Conservation (phyloP, 805 yeast genomes). For the Saccharomycopsis lassenensis region DNA sequence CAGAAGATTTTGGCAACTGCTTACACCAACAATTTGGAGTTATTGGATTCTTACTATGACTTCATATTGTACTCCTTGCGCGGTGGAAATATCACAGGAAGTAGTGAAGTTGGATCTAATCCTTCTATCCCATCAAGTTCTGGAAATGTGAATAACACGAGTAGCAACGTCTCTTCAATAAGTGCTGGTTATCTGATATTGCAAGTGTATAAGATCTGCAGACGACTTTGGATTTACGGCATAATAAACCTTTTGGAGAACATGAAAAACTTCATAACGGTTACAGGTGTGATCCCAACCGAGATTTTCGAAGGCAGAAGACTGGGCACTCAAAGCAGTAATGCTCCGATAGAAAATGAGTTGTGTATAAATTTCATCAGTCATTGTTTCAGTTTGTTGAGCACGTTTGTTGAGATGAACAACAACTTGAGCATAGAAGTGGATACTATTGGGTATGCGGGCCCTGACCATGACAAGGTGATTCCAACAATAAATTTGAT, state of each 20-base stretch:
- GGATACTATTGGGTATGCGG: conserved; percentile 30
- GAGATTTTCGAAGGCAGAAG: conserved; percentile 15
- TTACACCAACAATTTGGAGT: conserved; percentile 15
- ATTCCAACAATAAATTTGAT: conserved; percentile 48
- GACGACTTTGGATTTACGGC: conserved; percentile 81
- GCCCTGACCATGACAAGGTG: conserved; percentile 3
- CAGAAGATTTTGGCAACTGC: conserved; percentile 16
- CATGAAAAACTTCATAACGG: conserved; percentile 16
- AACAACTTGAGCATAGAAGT: conserved; percentile 41
- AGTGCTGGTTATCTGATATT: conserved; percentile 61
- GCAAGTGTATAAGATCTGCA: conserved; percentile 63
- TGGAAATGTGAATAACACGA: conserved; percentile 21
- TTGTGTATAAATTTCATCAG: conserved; percentile 16
- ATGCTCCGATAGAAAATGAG: conserved; percentile 24
- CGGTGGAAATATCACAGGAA: conserved; percentile 15
- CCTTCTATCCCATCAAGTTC: conserved; percentile 16
- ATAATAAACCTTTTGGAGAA: conserved; percentile 49
- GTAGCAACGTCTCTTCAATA: conserved; percentile 18
- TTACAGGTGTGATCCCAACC: conserved; percentile 13
- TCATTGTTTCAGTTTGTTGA: conserved; percentile 15
- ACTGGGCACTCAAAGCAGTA: conserved; percentile 15
- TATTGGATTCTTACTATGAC: conserved; percentile 18
- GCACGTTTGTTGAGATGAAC: conserved; percentile 42
- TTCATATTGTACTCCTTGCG: conserved; percentile 16
- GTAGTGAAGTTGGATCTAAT: background rate